These are phyloP conservation scores for Houttuynia cordata DNA, from an alignment of 164 flowering plant species.

Conservation along the genomic window DNA sequence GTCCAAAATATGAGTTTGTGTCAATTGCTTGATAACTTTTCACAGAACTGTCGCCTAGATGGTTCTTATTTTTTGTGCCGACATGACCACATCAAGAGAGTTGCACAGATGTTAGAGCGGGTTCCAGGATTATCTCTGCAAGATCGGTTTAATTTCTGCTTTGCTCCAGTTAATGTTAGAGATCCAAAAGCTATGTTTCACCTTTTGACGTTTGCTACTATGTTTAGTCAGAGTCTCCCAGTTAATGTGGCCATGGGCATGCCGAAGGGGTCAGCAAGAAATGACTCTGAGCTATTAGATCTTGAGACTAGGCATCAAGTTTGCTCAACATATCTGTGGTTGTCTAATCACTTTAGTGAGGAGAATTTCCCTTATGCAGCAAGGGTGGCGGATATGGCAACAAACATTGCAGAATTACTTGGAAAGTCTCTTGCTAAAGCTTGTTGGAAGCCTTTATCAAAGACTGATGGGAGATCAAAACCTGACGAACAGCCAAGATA, in stretches of 20 bases:
- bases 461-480: conserved; percentile 32
- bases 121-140: conserved; percentile 65
- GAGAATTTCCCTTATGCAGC: conserved; percentile 60
- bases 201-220: conserved; percentile 63
- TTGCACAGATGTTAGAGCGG: conserved; percentile 82
- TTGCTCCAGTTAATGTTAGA: conserved; percentile 84
- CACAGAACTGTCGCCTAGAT: conserved; percentile 71
- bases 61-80: conserved; percentile 74
- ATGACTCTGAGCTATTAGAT: conserved; percentile 77
- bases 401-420: conserved; percentile 60
- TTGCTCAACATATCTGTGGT: conserved; percentile 82
- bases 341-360: conserved; percentile 62
- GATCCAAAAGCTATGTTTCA: conserved; percentile 95
- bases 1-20: conserved; percentile 39
- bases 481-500: conserved; percentile 49
- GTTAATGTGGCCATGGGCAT: conserved; percentile 90
- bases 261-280: conserved; percentile 68
- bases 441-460: conserved; percentile 73
- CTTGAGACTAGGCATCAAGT: conserved; percentile 92
- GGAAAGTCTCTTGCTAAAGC: conserved; percentile 71
- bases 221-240: conserved; percentile 57
- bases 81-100: conserved; percentile 67
- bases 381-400: conserved; percentile 74
- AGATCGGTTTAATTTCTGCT: conserved; percentile 92
- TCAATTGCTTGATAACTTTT: conserved; percentile 71